Evolutionary conservation across 2,329 filamentous ascomycete genomes (phyloP).

Genomic region (Xylogone sp.): DNA sequence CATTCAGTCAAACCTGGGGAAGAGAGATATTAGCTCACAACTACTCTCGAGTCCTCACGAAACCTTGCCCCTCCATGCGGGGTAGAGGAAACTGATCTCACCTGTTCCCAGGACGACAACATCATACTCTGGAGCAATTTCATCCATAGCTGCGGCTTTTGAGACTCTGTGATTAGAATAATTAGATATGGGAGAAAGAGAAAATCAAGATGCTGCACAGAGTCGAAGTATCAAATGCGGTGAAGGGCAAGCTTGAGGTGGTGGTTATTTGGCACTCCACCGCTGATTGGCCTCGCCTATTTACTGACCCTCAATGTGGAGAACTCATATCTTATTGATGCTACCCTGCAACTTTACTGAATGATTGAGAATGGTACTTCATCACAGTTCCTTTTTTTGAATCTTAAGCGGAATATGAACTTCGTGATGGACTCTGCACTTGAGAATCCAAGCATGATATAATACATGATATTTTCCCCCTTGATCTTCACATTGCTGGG

Average conservation of each 20-base stretch:
- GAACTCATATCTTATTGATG: not conserved
- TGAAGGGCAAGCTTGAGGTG: not conserved
- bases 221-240: not conserved
- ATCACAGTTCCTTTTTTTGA: too few relatives aligned
- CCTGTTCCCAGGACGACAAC: conserved; percentile 97
- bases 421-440: not conserved
- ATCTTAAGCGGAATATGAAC: too few relatives aligned
- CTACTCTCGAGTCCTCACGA: conserved; percentile 19
- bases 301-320: not conserved
- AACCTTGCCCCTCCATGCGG: conserved; percentile 30
- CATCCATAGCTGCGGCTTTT: conserved; percentile 68
- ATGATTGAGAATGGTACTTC: too few relatives aligned
- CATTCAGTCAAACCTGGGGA: conserved; percentile 88
- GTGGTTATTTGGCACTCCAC: not conserved
- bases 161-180: conserved; percentile 2
- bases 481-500: not conserved
- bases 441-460: not conserved
- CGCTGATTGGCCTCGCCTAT: conserved; percentile 25
- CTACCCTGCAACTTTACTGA: conserved; percentile 11
- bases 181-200: not conserved
- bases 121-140: conserved; percentile 98
- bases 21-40: conserved; percentile 25
- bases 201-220: not conserved
- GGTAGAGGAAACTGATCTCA: conserved; percentile 53
- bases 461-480: not conserved